These are phyloP conservation scores for Arabidopsis suecica DNA, from an alignment of 345 rosid species.

Conservation along the genomic window DNA sequence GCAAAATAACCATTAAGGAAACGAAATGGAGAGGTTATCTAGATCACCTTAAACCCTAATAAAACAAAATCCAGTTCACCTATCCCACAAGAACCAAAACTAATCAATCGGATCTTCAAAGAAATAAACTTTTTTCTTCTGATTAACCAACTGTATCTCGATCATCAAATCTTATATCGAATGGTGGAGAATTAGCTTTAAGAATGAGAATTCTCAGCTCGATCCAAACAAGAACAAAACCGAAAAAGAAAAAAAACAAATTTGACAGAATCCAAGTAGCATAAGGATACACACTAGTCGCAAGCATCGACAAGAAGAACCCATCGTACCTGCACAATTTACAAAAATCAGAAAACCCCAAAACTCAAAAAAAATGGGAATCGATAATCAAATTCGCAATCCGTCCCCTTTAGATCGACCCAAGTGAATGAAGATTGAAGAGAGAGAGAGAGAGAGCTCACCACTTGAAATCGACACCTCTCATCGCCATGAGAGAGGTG, in stretches of 20 bases:
- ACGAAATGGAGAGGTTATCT: constrained; percentile 9
- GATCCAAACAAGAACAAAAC: constrained; percentile 29
- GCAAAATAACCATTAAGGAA: constrained; percentile 36
- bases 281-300: constrained; percentile 96
- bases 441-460: constrained; percentile 39
- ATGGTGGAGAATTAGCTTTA: not conserved
- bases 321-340: constrained; percentile 88
- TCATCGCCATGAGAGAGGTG: constrained; percentile 63
- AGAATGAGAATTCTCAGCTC: constrained; percentile 23
- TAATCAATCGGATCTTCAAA: constrained; percentile 5
- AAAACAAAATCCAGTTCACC: not conserved
- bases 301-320: constrained; percentile 98
- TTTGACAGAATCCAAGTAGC: constrained; percentile 10
- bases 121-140: not conserved
- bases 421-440: constrained; percentile 12
- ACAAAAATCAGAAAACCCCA: constrained; percentile 4
- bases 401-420: constrained; percentile 17
- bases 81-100: not conserved
- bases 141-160: not conserved
- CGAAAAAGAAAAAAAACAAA: not conserved
- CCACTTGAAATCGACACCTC: constrained; percentile 99
- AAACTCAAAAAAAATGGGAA: not conserved
- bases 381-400: constrained; percentile 23
- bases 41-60: constrained; percentile 25
- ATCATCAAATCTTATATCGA: not conserved